Conservation (phyloP, 2,329 filamentous ascomycete species). For the Amylocarpus encephaloides region DNA sequence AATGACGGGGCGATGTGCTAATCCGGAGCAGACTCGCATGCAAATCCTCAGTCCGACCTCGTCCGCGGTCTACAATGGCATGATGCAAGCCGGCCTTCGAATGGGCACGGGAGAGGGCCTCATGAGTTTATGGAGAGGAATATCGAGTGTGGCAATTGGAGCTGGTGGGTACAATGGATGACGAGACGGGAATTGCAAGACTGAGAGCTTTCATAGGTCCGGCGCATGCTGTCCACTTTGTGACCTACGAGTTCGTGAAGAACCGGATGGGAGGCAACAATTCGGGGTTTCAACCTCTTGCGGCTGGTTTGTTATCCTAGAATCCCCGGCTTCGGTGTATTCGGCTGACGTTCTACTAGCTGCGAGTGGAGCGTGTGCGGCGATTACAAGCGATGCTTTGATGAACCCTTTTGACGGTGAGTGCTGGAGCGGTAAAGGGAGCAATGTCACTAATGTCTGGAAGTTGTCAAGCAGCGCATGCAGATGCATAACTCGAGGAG, state of each 20-base stretch:
- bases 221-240: conserved; percentile 96
- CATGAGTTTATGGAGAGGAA: conserved; percentile 87
- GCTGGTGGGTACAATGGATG: conserved; percentile 58
- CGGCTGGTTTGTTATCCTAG: conserved; percentile 61
- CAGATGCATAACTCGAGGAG: conserved; percentile 90
- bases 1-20: conserved; percentile 4
- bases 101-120: conserved; percentile 88
- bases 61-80: conserved; percentile 76
- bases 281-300: conserved; percentile 83
- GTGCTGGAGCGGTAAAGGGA: background rate
- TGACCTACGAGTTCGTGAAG: conserved; percentile 96
- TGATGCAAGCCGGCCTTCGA: conserved; percentile 86
- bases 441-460: conserved; percentile 15
- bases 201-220: conserved; percentile 56
- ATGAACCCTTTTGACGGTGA: conserved; percentile 99
- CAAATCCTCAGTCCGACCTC: conserved; percentile 85
- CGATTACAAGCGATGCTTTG: conserved; percentile 92
- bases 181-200: conserved; percentile 5
- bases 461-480: conserved; percentile 99
- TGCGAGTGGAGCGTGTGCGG: conserved; percentile 87
- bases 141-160: conserved; percentile 93
- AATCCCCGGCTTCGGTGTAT: background rate
- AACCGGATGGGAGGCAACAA: conserved; percentile 91
- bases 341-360: conserved; percentile 50
- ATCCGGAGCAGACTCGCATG: conserved; percentile 74